Conservation (phyloP, 2,329 filamentous ascomycete genomes). For the Aspergillus tamarii region DNA sequence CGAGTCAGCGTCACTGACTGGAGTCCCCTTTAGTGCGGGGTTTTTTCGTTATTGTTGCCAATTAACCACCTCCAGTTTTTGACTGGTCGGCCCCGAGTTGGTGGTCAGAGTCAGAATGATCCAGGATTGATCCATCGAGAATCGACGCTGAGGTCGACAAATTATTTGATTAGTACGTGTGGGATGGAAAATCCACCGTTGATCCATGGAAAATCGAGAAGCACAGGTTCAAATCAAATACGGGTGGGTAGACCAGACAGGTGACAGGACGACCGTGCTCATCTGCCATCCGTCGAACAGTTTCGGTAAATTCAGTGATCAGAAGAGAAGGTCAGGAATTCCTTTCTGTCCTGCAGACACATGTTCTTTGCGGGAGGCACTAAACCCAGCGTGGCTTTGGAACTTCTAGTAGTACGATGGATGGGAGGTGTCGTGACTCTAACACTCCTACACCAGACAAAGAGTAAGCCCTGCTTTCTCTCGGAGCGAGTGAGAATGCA, state of each 20-base stretch:
- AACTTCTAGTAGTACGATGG: neutral
- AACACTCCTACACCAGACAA: neutral
- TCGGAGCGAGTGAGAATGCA: neutral
- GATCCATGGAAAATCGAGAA: neutral
- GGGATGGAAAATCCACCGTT: neutral
- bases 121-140: neutral
- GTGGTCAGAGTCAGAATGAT: constrained; percentile 1
- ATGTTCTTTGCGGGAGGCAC: neutral
- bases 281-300: neutral
- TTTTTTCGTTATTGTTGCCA: constrained; percentile 7
- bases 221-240: neutral
- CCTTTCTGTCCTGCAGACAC: constrained; percentile 2
- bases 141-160: neutral
- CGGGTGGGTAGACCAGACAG: neutral
- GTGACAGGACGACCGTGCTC: neutral
- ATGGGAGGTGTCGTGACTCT: neutral
- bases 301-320: neutral
- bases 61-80: neutral
- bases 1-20: constrained; percentile 6
- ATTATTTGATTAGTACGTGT: neutral
- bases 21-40: constrained; percentile 19
- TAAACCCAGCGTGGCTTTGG: neutral
- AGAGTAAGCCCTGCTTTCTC: neutral
- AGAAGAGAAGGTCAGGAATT: constrained; percentile 9
- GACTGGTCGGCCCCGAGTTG: constrained; percentile 7